Evolutionary conservation across 257 asterid species (phyloP).

Genomic region (Mitragyna speciosa): DNA sequence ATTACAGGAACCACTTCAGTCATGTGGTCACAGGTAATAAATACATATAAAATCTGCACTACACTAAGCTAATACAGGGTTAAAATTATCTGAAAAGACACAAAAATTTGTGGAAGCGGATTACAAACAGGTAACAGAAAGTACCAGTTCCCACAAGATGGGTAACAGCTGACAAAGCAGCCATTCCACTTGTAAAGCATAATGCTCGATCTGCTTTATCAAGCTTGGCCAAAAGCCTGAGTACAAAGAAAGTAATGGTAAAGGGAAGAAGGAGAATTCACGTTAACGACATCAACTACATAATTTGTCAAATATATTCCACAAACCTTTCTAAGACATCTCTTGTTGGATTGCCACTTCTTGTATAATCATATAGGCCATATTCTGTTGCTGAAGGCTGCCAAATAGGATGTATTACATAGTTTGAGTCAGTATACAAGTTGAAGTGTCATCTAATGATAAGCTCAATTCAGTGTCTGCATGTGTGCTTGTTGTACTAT

Average conservation of each 20-base stretch:
- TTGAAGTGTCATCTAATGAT: background rate
- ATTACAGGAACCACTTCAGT: background rate
- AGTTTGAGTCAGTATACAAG: background rate
- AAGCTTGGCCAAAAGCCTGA: conserved; percentile 86
- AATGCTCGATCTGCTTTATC: conserved; percentile 87
- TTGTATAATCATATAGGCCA: conserved; percentile 87
- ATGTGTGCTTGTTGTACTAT: background rate
- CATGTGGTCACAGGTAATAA: background rate
- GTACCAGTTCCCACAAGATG: conserved; percentile 78
- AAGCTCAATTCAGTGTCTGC: background rate
- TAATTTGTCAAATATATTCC: conserved; percentile 18
- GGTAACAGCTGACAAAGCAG: conserved; percentile 88
- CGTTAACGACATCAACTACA: conserved; percentile 14
- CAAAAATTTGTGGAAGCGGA: background rate
- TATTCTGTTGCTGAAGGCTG: conserved; percentile 89
- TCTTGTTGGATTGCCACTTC: conserved; percentile 98
- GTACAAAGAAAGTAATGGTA: conserved; percentile 18
- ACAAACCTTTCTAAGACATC: conserved; percentile 77
- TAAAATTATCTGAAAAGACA: background rate
- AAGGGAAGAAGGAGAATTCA: conserved; percentile 3
- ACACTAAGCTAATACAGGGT: background rate
- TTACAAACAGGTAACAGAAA: conserved; percentile 1
- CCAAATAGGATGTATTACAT: conserved; percentile 13
- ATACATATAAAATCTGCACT: background rate
- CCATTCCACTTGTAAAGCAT: conserved; percentile 98